Evolutionary conservation across 2,329 filamentous ascomycete species (phyloP).

Genomic region (Taxawa tesnikishii): DNA sequence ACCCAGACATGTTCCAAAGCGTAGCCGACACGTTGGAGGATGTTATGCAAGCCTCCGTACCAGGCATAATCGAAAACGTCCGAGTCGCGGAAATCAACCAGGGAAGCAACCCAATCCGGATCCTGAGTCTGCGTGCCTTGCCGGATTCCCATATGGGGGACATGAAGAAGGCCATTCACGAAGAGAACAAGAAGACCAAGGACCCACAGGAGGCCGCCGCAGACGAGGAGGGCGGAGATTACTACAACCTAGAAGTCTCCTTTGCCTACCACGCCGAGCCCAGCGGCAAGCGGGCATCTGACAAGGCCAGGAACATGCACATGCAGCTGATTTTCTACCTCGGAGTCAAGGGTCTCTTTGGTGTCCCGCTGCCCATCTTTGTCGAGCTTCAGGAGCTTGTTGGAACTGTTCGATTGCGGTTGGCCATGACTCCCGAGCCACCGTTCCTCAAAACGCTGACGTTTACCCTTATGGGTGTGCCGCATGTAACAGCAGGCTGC

Average conservation of each 20-base stretch:
- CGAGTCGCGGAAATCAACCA: constrained; percentile 92
- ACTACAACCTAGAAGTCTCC: constrained; percentile 83
- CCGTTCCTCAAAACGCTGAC: constrained; percentile 88
- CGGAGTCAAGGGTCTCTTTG: constrained; percentile 78
- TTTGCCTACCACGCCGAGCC: constrained; percentile 86
- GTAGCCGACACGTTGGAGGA: constrained; percentile 91
- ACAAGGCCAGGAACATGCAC: constrained; percentile 88
- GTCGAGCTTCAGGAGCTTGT: constrained; percentile 88
- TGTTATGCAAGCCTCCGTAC: constrained; percentile 93
- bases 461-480: constrained; percentile 87
- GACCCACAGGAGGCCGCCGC: constrained; percentile 80
- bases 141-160: constrained; percentile 72
- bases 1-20: constrained; percentile 87
- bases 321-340: constrained; percentile 94
- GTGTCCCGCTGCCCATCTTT: constrained; percentile 75
- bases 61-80: constrained; percentile 83
- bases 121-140: constrained; percentile 75
- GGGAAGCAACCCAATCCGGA: constrained; percentile 78
- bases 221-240: constrained; percentile 80
- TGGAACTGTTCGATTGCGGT: constrained; percentile 68
- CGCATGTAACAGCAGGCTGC: constrained; percentile 79
- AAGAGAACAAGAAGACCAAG: constrained; percentile 66
- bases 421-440: constrained; percentile 79
- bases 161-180: constrained; percentile 68
- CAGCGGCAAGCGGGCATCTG: constrained; percentile 54